These are phyloP conservation scores for Paulownia fortunei DNA, from an alignment of 257 asterid genomes.

Conservation along the genomic window DNA sequence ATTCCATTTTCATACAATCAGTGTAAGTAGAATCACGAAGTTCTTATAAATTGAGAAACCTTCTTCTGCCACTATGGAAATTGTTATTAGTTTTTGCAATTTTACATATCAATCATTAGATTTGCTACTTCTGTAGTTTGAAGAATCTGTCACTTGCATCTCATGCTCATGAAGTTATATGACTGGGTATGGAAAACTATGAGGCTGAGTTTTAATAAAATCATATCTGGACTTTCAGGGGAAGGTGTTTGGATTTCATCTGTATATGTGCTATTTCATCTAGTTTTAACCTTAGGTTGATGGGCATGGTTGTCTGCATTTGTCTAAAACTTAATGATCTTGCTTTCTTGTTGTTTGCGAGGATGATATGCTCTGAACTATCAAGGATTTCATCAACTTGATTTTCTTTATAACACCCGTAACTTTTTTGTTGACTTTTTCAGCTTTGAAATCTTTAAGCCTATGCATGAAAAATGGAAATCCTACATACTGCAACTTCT, in stretches of 20 bases:
- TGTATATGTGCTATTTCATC: background rate
- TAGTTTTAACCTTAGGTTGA: background rate
- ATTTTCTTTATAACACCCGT: constrained; percentile 22
- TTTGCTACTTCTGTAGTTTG: no score
- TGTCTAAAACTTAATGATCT: background rate
- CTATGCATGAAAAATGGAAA: constrained; percentile 93
- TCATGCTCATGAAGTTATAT: background rate
- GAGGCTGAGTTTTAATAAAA: background rate
- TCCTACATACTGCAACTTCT: constrained; percentile 63
- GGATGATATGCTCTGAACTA: constrained; percentile 14
- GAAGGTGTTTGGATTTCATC: background rate
- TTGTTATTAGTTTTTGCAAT: background rate
- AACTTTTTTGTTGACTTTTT: constrained; percentile 23
- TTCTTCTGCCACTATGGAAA: background rate
- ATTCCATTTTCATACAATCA: background rate
- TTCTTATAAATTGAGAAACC: background rate
- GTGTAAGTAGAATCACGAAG: background rate
- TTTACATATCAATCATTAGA: background rate
- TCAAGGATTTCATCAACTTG: background rate
- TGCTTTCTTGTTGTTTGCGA: constrained; percentile 2
- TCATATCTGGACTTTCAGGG: no score
- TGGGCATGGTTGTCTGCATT: background rate
- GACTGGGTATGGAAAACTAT: background rate
- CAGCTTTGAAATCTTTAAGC: constrained; percentile 75
- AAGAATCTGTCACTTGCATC: background rate